Conservation (phyloP, 2,329 filamentous ascomycete genomes). For the Boeremia exigua region DNA sequence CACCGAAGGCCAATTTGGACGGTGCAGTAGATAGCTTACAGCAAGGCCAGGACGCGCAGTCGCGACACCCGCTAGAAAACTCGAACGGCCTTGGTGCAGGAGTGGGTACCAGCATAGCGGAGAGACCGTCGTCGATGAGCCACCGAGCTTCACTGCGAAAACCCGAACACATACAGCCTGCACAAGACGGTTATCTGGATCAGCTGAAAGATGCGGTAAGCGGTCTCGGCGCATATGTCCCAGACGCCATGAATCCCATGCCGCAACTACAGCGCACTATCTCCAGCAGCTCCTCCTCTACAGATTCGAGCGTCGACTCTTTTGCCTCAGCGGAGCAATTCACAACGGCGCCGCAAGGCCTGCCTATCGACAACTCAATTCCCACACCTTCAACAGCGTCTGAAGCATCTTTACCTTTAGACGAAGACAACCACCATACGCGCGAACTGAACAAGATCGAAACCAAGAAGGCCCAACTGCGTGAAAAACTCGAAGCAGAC, state of each 20-base stretch:
- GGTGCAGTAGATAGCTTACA: constrained; percentile 32
- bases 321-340: constrained; percentile 55
- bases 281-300: constrained; percentile 35
- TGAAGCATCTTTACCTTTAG: constrained; percentile 28
- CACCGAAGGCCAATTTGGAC: not conserved
- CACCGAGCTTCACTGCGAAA: constrained; percentile 29
- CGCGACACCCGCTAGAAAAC: constrained; percentile 35
- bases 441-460: constrained; percentile 69
- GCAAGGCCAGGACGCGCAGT: constrained; percentile 24
- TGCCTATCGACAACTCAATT: constrained; percentile 32
- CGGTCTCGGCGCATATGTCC: constrained; percentile 22
- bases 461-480: constrained; percentile 62
- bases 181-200: constrained; percentile 20
- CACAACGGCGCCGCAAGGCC: constrained; percentile 42
- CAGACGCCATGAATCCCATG: constrained; percentile 31
- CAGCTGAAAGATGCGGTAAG: constrained; percentile 20
- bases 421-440: constrained; percentile 39
- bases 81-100: constrained; percentile 47
- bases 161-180: constrained; percentile 12
- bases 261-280: constrained; percentile 26
- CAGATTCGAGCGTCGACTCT: constrained; percentile 38
- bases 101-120: constrained; percentile 46
- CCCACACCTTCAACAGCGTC: constrained; percentile 36
- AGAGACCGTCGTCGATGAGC: constrained; percentile 30
- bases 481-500: constrained; percentile 66